A percentile compares a stretch with the other conserved stretches of the same genome.
These are phyloP conservation scores for Selenicereus undatus DNA, from an alignment of 148 eudicot species.

Conservation along the genomic window DNA sequence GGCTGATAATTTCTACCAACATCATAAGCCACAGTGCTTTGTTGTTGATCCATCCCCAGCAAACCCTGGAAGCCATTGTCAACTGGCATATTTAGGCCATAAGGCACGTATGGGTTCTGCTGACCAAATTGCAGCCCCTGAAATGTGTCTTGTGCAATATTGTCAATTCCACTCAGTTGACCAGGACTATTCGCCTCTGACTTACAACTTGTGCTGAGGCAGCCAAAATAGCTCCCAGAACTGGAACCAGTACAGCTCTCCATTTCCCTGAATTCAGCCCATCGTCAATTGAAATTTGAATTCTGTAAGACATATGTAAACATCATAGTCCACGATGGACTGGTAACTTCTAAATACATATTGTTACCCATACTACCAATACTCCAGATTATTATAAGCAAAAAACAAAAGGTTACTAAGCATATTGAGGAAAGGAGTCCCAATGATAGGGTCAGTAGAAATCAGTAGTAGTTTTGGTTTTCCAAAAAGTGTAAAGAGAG, in stretches of 20 bases:
- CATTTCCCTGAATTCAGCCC: conserved; percentile 22
- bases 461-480: no score
- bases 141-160: conserved; percentile 25
- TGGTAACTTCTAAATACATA: no score
- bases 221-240: conserved; percentile 31
- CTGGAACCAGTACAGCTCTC: conserved; percentile 32
- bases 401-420: neutral
- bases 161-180: conserved; percentile 30
- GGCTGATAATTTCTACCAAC: conserved; percentile 26
- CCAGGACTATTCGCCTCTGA: conserved; percentile 29
- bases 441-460: neutral
- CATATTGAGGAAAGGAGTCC: neutral
- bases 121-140: conserved; percentile 30
- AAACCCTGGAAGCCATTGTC: conserved; percentile 18
- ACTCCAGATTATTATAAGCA: neutral
- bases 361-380: neutral
- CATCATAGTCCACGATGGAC: neutral
- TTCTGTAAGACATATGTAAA: neutral
- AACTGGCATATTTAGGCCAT: conserved; percentile 22
- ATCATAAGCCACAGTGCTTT: conserved; percentile 21
- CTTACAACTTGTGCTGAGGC: conserved; percentile 22
- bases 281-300: neutral
- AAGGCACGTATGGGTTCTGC: conserved; percentile 23
- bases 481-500: no score
- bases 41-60: conserved; percentile 21